Percentiles rank a stretch among this genome's conserved stretches.
These are phyloP conservation scores for Trypanosoma mega DNA, from an alignment of 208 protist genomes.

Conservation along the genomic window DNA sequence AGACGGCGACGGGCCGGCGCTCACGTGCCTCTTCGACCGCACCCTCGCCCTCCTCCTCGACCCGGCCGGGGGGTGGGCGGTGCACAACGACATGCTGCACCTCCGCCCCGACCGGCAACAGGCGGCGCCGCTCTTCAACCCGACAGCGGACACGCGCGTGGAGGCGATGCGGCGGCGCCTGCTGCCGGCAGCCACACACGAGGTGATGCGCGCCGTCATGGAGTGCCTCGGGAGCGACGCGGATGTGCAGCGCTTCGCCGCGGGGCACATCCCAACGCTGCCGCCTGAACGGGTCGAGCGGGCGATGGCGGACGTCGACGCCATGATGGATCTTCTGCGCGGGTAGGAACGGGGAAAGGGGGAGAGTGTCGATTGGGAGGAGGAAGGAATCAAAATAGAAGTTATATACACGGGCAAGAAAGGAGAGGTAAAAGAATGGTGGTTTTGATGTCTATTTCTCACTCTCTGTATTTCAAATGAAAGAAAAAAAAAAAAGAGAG, in stretches of 20 bases:
- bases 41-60: slow-evolving; percentile 53
- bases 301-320: slow-evolving; percentile 32
- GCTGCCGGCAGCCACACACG: slow-evolving; percentile 36
- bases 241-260: slow-evolving; percentile 36
- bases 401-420: too few relatives aligned
- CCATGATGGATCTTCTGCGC: slow-evolving; percentile 30
- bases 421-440: too few relatives aligned
- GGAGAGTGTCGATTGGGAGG: neutral
- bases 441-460: neutral
- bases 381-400: neutral
- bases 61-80: slow-evolving; percentile 36
- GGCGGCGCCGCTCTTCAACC: slow-evolving; percentile 70
- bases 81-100: slow-evolving; percentile 85
- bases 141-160: slow-evolving; percentile 45
- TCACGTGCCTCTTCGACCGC: slow-evolving; percentile 81
- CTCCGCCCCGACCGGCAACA: slow-evolving; percentile 61
- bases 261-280: slow-evolving; percentile 31
- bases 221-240: slow-evolving; percentile 37
- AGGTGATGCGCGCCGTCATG: slow-evolving; percentile 65
- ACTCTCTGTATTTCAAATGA: neutral
- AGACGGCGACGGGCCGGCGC: slow-evolving; percentile 38
- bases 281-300: slow-evolving; percentile 43
- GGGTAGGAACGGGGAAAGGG: neutral
- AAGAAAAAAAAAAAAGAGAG: neutral
- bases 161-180: slow-evolving; percentile 62